Percentiles rank a stretch among this genome's conserved stretches.
phyloP scores from a whole-genome alignment of 192 early-diverging fungal species.

The Chytriomyces sp. region DNA sequence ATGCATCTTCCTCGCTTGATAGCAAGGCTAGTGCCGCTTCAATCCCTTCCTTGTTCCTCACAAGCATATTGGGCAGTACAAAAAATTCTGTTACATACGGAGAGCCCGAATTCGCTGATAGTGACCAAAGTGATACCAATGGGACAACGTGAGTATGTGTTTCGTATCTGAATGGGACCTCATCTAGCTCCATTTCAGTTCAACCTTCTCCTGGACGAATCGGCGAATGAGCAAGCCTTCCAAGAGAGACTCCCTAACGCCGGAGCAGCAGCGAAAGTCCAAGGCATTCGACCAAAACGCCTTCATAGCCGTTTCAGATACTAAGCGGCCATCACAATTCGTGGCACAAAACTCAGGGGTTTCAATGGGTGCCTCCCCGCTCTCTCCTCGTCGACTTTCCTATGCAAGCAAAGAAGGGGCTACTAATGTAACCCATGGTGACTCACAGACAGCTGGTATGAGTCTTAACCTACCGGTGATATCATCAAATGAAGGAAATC shows the following conservation, averaged over 20 bases:
- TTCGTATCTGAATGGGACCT: neutral
- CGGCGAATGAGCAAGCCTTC: neutral
- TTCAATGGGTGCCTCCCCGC: neutral
- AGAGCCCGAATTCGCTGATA: neutral
- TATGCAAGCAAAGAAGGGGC: neutral
- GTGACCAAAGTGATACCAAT: neutral
- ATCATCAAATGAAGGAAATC: neutral
- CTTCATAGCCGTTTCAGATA: neutral
- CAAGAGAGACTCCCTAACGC: neutral
- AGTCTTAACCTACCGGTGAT: no score
- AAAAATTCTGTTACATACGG: neutral
- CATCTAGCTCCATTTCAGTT: neutral
- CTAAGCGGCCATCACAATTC: neutral
- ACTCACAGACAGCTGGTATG: no score
- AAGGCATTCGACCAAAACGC: neutral
- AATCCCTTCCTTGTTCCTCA: neutral
- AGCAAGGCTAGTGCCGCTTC: neutral
- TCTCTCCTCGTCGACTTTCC: neutral
- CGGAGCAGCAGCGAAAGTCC: neutral
- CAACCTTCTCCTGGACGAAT: neutral
- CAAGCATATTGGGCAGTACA: neutral
- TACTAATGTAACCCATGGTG: no score
- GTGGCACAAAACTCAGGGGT: neutral
- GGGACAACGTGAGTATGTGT: neutral
- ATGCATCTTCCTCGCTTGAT: neutral